A percentile compares a stretch with the other conserved stretches of the same genome.
These are phyloP conservation scores for Yamadazyma atmosphaerica DNA, from an alignment of 1,139 yeast genomes.

Conservation along the genomic window DNA sequence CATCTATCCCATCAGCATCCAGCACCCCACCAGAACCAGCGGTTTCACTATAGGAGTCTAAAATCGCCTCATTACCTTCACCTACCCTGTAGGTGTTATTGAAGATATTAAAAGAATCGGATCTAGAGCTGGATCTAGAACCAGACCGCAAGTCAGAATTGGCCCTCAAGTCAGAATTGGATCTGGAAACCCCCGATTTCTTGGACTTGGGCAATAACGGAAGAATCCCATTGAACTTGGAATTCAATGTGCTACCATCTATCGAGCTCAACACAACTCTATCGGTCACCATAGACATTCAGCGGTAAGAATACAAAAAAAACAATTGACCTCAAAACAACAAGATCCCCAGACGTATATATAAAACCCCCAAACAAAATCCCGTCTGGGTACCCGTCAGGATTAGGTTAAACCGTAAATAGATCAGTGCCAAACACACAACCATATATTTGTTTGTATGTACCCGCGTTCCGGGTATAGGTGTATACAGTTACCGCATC, in stretches of 20 bases:
- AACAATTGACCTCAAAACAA: neutral
- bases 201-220: constrained; percentile 2
- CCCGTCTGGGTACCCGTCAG: neutral
- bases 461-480: neutral
- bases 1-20: constrained; percentile 11
- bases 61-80: neutral
- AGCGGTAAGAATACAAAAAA: too few species aligned
- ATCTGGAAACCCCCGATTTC: neutral
- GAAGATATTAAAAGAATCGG: neutral
- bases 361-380: neutral
- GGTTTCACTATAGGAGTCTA: too few species aligned
- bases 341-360: neutral
- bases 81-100: neutral
- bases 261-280: constrained; percentile 15
- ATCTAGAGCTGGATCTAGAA: neutral
- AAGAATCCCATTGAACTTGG: constrained; percentile 1
- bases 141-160: neutral
- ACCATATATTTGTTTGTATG: neutral
- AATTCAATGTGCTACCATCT: constrained; percentile 10
- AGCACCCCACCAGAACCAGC: constrained; percentile 1
- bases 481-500: neutral
- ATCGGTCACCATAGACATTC: constrained; percentile 13
- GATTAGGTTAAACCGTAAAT: neutral
- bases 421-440: neutral
- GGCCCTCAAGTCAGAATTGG: neutral